Conservation (phyloP, 176 grass and related monocot species). For the Thalia dealbata region DNA sequence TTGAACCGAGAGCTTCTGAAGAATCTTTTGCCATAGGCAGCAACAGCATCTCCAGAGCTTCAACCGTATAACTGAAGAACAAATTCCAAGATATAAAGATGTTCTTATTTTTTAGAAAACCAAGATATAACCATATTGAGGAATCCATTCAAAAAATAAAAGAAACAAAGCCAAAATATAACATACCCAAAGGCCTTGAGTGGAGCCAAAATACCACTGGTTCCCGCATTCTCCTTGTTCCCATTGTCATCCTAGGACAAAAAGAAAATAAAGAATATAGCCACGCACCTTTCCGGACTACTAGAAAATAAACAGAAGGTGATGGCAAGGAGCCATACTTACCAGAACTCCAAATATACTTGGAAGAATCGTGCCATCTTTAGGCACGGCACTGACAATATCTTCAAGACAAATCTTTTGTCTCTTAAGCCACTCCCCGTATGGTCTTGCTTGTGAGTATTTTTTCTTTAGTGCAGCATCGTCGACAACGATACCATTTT, state of each 20-base stretch:
- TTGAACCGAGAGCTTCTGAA: slow-evolving; percentile 78
- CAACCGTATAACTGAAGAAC: slow-evolving; percentile 67
- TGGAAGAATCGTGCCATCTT: slow-evolving; percentile 42
- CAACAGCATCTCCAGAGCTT: slow-evolving; percentile 84
- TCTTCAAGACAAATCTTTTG: slow-evolving; percentile 66
- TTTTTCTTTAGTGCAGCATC: slow-evolving; percentile 77
- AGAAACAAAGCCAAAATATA: neutral
- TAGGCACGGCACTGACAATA: slow-evolving; percentile 58
- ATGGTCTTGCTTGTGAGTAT: slow-evolving; percentile 83
- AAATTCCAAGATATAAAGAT: neutral
- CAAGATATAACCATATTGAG: neutral
- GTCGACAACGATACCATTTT: slow-evolving; percentile 82
- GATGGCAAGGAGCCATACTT: slow-evolving; percentile 9
- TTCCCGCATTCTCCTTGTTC: slow-evolving; percentile 34
- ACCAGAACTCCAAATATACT: slow-evolving; percentile 48
- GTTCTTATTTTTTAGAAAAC: too few species aligned
- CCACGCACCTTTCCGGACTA: neutral
- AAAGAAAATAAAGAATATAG: neutral
- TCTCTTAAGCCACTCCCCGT: slow-evolving; percentile 75
- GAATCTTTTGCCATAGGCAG: slow-evolving; percentile 85
- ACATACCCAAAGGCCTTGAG: slow-evolving; percentile 94
- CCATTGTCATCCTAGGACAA: slow-evolving; percentile 24
- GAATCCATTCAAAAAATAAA: slow-evolving; percentile 15
- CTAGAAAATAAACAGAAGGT: neutral
- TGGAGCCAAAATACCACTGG: slow-evolving; percentile 57